Conservation (phyloP, 2,329 filamentous ascomycete genomes). For the Nigrospora oryzae region DNA sequence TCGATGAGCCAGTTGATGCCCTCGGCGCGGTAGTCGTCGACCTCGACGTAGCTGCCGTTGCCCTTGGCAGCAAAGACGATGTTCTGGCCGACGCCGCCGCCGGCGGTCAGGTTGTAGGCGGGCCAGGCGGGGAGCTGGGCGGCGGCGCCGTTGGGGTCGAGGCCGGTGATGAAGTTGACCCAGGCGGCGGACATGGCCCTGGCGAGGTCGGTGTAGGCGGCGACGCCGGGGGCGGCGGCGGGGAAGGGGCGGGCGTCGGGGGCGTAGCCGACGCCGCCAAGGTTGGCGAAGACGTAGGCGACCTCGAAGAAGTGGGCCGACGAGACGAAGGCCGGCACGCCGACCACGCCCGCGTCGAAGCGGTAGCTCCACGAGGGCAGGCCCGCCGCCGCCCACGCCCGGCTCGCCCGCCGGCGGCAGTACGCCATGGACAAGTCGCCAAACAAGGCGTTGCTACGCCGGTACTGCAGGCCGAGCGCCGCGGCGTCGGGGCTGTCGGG, state of each 20-base stretch:
- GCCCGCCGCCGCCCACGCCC: constrained; percentile 16
- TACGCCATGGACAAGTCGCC: constrained; percentile 19
- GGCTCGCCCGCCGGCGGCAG: constrained; percentile 15
- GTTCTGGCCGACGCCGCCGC: constrained; percentile 11
- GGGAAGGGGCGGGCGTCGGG: constrained; percentile 20
- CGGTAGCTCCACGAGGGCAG: constrained; percentile 21
- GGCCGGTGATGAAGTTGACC: constrained; percentile 39
- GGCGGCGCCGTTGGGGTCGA: constrained; percentile 38
- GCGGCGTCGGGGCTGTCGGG: constrained; percentile 14
- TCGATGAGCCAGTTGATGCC: constrained; percentile 20
- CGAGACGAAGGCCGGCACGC: constrained; percentile 9
- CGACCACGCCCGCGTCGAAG: constrained; percentile 21
- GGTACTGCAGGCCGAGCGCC: constrained; percentile 17
- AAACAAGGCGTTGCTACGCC: constrained; percentile 18
- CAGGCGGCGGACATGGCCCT: constrained; percentile 19
- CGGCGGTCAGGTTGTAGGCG: constrained; percentile 8
- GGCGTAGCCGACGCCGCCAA: constrained; percentile 20
- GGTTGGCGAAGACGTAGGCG: constrained; percentile 30
- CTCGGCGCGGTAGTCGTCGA: constrained; percentile 18
- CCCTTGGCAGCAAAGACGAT: constrained; percentile 18
- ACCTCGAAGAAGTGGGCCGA: constrained; percentile 32
- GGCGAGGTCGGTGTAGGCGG: constrained; percentile 15
- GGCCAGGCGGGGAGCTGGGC: constrained; percentile 14
- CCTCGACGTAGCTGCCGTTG: constrained; percentile 14
- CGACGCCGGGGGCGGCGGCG: constrained; percentile 3